A percentile compares a stretch with the other conserved stretches of the same genome.
Evolutionary conservation across 2,329 filamentous ascomycete species (phyloP).

Genomic region (Sphaerulina populicola): DNA sequence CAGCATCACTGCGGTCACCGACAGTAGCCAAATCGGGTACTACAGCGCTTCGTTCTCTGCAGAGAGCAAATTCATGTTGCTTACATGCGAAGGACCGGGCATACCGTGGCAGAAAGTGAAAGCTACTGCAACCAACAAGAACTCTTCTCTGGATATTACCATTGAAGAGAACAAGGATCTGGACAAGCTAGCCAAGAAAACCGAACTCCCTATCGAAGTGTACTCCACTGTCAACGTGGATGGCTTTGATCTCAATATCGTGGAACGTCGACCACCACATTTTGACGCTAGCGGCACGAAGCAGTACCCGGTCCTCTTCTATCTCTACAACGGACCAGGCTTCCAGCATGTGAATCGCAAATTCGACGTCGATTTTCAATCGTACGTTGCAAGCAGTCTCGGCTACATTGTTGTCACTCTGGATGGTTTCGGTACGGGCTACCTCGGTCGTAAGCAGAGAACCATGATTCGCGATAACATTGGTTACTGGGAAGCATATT

Average conservation of each 20-base stretch:
- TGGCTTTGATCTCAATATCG: conserved; percentile 60
- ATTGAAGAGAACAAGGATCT: conserved; percentile 73
- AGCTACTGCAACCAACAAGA: conserved; percentile 61
- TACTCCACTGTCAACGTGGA: conserved; percentile 82
- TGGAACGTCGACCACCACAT: conserved; percentile 83
- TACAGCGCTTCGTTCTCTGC: conserved; percentile 78
- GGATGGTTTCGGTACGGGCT: conserved; percentile 88
- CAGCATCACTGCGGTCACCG: conserved; percentile 62
- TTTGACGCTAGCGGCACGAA: conserved; percentile 62
- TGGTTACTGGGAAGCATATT: conserved; percentile 73
- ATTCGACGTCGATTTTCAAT: conserved; percentile 81
- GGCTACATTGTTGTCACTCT: conserved; percentile 94
- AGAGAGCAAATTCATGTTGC: conserved; percentile 70
- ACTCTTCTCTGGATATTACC: conserved; percentile 37
- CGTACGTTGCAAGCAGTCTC: conserved; percentile 73
- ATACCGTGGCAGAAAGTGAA: conserved; percentile 89
- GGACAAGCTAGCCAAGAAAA: conserved; percentile 58
- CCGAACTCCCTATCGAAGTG: conserved; percentile 72
- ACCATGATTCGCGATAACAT: conserved; percentile 76
- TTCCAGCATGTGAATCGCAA: conserved; percentile 76
- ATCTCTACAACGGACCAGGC: conserved; percentile 88
- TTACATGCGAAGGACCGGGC: conserved; percentile 73
- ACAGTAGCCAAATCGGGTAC: conserved; percentile 64
- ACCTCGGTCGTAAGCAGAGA: conserved; percentile 73
- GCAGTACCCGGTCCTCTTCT: conserved; percentile 89